phyloP scores from a whole-genome alignment of 2,329 filamentous ascomycete species.

The Uncinocarpus reesii region DNA sequence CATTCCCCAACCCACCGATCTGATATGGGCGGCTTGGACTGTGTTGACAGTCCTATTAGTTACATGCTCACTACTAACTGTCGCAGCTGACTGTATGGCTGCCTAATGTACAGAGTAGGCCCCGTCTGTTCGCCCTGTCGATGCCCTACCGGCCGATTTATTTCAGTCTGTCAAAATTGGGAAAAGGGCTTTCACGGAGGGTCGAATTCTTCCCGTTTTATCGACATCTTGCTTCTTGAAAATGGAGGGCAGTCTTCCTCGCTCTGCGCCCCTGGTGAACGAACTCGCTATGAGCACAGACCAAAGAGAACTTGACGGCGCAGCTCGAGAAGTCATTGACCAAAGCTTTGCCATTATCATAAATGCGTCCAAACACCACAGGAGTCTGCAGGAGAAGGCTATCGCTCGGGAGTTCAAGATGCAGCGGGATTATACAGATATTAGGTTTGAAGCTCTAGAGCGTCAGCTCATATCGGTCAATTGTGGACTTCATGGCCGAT shows the following conservation, averaged over 20 bases:
- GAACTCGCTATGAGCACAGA: neutral
- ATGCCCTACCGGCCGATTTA: too few species aligned
- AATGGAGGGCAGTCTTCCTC: neutral
- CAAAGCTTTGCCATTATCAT: constrained; percentile 1
- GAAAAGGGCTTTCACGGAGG: too few species aligned
- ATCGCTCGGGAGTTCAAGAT: neutral
- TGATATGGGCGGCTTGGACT: too few species aligned
- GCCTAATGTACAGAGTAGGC: neutral
- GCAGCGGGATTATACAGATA: neutral
- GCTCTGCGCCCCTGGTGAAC: neutral
- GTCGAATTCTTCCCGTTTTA: too few species aligned
- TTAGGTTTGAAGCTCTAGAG: neutral
- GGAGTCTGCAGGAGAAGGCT: neutral
- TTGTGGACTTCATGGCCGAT: neutral
- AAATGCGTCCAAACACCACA: neutral
- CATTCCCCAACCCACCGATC: too few species aligned
- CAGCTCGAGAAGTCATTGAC: neutral
- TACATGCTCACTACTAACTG: too few species aligned
- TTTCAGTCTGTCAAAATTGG: too few species aligned
- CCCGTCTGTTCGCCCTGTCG: neutral
- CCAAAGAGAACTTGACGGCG: neutral
- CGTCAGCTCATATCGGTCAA: neutral
- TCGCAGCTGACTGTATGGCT: too few species aligned
- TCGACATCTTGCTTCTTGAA: too few species aligned
- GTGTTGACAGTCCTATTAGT: too few species aligned